These are phyloP conservation scores for Penstemon davidsonii DNA, from an alignment of 257 asterid genomes.

Conservation along the genomic window DNA sequence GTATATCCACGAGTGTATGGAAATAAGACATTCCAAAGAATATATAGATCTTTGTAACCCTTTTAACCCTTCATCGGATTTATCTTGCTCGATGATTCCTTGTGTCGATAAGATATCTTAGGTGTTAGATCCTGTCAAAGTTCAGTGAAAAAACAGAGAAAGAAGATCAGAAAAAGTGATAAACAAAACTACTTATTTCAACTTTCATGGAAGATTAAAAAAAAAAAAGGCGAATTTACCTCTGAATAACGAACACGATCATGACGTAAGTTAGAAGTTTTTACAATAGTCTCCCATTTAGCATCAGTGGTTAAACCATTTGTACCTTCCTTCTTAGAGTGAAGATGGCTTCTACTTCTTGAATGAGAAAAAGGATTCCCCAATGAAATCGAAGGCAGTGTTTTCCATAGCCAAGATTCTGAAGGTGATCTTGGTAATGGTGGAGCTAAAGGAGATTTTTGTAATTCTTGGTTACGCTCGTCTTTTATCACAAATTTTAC, in stretches of 20 bases:
- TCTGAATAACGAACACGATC: conserved; percentile 62
- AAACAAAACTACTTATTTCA: neutral
- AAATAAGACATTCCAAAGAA: neutral
- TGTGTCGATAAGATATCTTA: conserved; percentile 5
- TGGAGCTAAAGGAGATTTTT: conserved; percentile 65
- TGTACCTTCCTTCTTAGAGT: conserved; percentile 47
- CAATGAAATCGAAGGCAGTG: conserved; percentile 62
- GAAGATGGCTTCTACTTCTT: conserved; percentile 39
- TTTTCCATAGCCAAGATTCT: conserved; percentile 95
- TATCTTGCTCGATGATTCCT: neutral
- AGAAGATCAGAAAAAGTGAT: conserved; percentile 13
- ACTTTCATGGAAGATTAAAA: too few relatives aligned
- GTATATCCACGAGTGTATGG: neutral
- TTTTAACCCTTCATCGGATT: neutral
- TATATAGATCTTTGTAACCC: neutral
- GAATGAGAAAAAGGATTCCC: conserved; percentile 61
- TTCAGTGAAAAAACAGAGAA: neutral
- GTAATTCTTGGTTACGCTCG: conserved; percentile 25
- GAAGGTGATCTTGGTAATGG: conserved; percentile 99
- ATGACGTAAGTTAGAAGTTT: conserved; percentile 49
- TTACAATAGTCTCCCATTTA: conserved; percentile 90
- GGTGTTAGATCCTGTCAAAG: conserved; percentile 38
- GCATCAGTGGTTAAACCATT: conserved; percentile 38
- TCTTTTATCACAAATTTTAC: conserved; percentile 25
- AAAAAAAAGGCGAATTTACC: conserved; percentile 41